These are phyloP conservation scores for Chalara sp. DNA, from an alignment of 2,329 filamentous ascomycete genomes.

Conservation along the genomic window DNA sequence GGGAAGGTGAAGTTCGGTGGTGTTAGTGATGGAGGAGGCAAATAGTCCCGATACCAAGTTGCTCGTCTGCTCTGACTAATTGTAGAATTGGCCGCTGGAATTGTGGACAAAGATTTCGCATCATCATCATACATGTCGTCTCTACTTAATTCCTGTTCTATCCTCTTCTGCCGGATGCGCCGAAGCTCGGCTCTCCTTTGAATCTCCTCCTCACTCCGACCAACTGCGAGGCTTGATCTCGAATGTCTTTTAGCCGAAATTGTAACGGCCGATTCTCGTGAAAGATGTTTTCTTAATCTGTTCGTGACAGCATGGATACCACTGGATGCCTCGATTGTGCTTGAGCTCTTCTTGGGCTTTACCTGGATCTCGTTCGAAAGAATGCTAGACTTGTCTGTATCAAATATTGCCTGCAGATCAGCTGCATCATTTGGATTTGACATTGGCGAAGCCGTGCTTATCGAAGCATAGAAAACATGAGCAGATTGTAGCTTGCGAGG, in stretches of 20 bases:
- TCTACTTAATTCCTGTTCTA: slow-evolving; percentile 49
- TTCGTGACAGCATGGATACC: slow-evolving; percentile 31
- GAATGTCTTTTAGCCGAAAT: slow-evolving; percentile 31
- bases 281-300: slow-evolving; percentile 33
- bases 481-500: slow-evolving; percentile 4
- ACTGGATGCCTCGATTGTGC: slow-evolving; percentile 30
- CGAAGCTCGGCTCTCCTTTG: slow-evolving; percentile 49
- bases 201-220: slow-evolving; percentile 42
- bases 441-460: slow-evolving; percentile 7
- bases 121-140: slow-evolving; percentile 35
- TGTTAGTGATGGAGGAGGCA: slow-evolving; percentile 3
- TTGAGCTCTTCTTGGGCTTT: slow-evolving; percentile 32
- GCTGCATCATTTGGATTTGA: slow-evolving; percentile 9
- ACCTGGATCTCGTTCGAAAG: slow-evolving; percentile 32
- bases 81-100: slow-evolving; percentile 8
- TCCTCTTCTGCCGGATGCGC: slow-evolving; percentile 47
- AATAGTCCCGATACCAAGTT: slow-evolving; percentile 1
- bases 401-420: slow-evolving; percentile 22
- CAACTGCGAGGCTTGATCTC: slow-evolving; percentile 34
- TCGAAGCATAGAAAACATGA: slow-evolving; percentile 12
- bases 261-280: slow-evolving; percentile 31
- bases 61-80: background rate
- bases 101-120: slow-evolving; percentile 22
- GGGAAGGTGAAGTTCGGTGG: slow-evolving; percentile 5
- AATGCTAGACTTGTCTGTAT: slow-evolving; percentile 14